These are phyloP conservation scores for Chaetomiaceae sp. DNA, from an alignment of 2,329 filamentous ascomycete species.

Conservation along the genomic window DNA sequence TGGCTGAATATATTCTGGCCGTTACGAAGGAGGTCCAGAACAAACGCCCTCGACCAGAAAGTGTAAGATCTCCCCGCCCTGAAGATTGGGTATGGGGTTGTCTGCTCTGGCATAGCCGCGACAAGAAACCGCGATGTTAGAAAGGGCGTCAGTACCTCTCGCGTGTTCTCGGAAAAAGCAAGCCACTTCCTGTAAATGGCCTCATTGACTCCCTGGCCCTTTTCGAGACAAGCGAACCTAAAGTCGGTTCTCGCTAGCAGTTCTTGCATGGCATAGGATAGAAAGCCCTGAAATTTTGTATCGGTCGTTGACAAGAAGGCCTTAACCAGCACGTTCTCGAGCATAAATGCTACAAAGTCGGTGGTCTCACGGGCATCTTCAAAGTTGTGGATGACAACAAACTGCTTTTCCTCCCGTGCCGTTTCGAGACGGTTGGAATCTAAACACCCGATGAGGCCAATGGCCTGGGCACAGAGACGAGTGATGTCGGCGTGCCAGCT, in stretches of 20 bases:
- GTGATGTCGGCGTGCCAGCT: conserved; percentile 63
- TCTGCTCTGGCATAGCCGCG: conserved; percentile 53
- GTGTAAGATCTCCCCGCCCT: conserved; percentile 62
- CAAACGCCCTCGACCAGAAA: conserved; percentile 76
- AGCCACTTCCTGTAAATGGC: conserved; percentile 71
- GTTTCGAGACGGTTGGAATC: conserved; percentile 87
- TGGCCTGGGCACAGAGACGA: conserved; percentile 70
- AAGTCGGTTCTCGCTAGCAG: conserved; percentile 76
- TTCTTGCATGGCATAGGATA: conserved; percentile 94
- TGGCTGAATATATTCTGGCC: conserved; percentile 69
- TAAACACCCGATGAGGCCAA: conserved; percentile 85
- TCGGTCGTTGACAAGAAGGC: conserved; percentile 89
- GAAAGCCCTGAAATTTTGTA: conserved; percentile 79
- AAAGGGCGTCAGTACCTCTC: conserved; percentile 83
- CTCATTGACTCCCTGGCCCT: conserved; percentile 46
- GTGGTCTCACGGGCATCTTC: conserved; percentile 70
- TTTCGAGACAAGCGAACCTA: conserved; percentile 48
- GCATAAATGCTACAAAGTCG: conserved; percentile 78
- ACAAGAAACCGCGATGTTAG: conserved; percentile 78
- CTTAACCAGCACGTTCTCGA: conserved; percentile 84
- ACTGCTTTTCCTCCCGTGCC: conserved; percentile 71
- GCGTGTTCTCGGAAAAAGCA: conserved; percentile 68
- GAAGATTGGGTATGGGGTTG: conserved; percentile 74
- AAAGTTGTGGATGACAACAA: conserved; percentile 86
- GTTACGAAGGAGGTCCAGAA: conserved; percentile 75